phyloP scores from a whole-genome alignment of 192 early-diverging fungal species.

The Entomortierella lignicola region DNA sequence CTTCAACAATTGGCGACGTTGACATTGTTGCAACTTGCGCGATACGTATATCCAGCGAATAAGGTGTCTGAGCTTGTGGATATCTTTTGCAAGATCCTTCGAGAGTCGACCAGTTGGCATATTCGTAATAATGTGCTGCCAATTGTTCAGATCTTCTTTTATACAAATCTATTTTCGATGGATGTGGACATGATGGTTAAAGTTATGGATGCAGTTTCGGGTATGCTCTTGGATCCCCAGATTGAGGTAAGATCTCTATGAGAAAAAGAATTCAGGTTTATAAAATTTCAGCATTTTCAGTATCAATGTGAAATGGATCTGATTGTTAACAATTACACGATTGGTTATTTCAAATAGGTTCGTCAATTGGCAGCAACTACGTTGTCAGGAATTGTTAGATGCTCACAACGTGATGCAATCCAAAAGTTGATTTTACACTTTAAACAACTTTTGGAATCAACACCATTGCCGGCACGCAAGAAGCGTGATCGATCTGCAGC shows the following conservation, averaged over 20 bases:
- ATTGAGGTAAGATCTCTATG: constrained; percentile 71
- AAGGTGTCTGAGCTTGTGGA: constrained; percentile 64
- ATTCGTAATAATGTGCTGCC: constrained; percentile 82
- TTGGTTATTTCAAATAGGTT: constrained; percentile 54
- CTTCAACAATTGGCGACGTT: constrained; percentile 68
- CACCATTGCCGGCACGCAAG: constrained; percentile 57
- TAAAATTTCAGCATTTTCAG: too few species aligned
- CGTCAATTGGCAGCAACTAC: constrained; percentile 81
- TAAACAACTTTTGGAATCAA: constrained; percentile 43
- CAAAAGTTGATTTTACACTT: constrained; percentile 62
- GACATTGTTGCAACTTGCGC: constrained; percentile 63
- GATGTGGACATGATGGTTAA: constrained; percentile 61
- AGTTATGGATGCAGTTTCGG: constrained; percentile 77
- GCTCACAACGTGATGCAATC: constrained; percentile 77
- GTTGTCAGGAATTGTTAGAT: constrained; percentile 80
- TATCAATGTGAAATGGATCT: too few species aligned
- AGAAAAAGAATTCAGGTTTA: too few species aligned
- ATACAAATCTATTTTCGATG: constrained; percentile 84
- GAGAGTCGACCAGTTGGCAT: constrained; percentile 80
- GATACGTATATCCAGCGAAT: constrained; percentile 62
- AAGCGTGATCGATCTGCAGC: constrained; percentile 47
- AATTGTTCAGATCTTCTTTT: constrained; percentile 87
- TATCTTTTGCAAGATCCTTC: constrained; percentile 65
- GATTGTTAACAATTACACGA: too few species aligned
- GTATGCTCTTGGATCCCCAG: constrained; percentile 84